Percentiles rank a stretch among this genome's conserved stretches.
phyloP scores from a whole-genome alignment of 768 basidiomycete genomes.

The Boletales sp. region DNA sequence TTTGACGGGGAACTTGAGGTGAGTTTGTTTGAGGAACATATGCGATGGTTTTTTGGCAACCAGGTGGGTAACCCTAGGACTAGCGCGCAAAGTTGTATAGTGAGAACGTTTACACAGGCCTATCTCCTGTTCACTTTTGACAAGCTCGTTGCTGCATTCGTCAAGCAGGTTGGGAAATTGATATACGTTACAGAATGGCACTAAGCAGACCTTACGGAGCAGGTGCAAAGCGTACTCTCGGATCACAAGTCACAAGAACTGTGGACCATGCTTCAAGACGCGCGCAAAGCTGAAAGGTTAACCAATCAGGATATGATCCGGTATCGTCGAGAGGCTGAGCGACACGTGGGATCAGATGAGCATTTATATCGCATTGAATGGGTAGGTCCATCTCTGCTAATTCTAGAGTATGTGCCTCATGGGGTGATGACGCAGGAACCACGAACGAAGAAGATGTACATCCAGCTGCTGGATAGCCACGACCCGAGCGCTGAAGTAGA shows the following conservation, averaged over 20 bases:
- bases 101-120: conserved; percentile 53
- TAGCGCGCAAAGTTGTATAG: not conserved
- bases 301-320: conserved; percentile 66
- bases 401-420: conserved; percentile 6
- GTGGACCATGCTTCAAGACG: conserved; percentile 67
- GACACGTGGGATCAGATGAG: conserved; percentile 69
- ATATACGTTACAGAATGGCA: not conserved
- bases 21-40: conserved; percentile 89
- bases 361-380: conserved; percentile 77
- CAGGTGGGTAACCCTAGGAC: conserved; percentile 47
- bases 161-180: conserved; percentile 72
- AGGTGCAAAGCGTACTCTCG: conserved; percentile 84
- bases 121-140: conserved; percentile 93
- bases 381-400: conserved; percentile 43
- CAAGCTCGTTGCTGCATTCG: conserved; percentile 81
- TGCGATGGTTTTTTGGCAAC: conserved; percentile 91
- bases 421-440: conserved; percentile 42
- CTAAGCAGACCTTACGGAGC: conserved; percentile 11
- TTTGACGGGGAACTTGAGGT: conserved; percentile 94
- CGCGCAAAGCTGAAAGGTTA: conserved; percentile 49
- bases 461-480: conserved; percentile 56
- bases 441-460: conserved; percentile 50
- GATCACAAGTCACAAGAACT: conserved; percentile 88
- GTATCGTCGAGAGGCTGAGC: conserved; percentile 79
- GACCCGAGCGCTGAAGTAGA: conserved; percentile 65